phyloP scores from a whole-genome alignment of 768 basidiomycete species.

The Scleroderma citrinum region DNA sequence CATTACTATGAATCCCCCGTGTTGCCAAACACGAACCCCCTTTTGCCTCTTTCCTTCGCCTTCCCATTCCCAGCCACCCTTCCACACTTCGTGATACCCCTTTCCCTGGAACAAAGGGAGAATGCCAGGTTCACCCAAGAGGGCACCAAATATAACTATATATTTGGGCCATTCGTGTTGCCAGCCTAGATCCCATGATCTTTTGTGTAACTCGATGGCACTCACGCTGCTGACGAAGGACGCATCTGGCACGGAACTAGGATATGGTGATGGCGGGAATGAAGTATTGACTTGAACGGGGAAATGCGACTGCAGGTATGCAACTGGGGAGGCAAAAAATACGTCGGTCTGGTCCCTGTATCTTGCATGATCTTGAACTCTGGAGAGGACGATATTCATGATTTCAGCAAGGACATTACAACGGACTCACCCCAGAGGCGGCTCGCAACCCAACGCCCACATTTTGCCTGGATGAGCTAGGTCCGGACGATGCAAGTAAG shows the following conservation, averaged over 20 bases:
- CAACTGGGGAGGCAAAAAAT: constrained; percentile 68
- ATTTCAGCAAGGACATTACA: background rate
- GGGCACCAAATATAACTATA: constrained; percentile 76
- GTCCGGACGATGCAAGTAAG: constrained; percentile 72
- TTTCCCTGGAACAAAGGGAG: constrained; percentile 38
- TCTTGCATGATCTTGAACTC: constrained; percentile 39
- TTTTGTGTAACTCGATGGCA: constrained; percentile 23
- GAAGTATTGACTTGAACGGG: constrained; percentile 52
- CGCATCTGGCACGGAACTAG: constrained; percentile 45
- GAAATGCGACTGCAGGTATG: constrained; percentile 64
- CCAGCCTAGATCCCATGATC: constrained; percentile 39
- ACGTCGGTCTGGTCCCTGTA: constrained; percentile 80
- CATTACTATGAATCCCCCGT: background rate
- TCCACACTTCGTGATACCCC: constrained; percentile 65
- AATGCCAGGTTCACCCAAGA: constrained; percentile 53
- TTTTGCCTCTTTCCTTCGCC: constrained; percentile 53
- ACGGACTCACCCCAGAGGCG: constrained; percentile 69
- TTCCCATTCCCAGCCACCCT: constrained; percentile 73
- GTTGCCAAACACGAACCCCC: constrained; percentile 64
- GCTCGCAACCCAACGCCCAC: constrained; percentile 93
- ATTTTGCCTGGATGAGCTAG: constrained; percentile 48
- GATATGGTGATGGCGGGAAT: constrained; percentile 61
- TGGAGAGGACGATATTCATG: constrained; percentile 15
- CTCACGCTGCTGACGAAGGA: constrained; percentile 18
- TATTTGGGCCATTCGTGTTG: constrained; percentile 76